Evolutionary conservation across 1,284 basidiomycete genomes (phyloP).

Genomic region (Pseudozyma sp.): DNA sequence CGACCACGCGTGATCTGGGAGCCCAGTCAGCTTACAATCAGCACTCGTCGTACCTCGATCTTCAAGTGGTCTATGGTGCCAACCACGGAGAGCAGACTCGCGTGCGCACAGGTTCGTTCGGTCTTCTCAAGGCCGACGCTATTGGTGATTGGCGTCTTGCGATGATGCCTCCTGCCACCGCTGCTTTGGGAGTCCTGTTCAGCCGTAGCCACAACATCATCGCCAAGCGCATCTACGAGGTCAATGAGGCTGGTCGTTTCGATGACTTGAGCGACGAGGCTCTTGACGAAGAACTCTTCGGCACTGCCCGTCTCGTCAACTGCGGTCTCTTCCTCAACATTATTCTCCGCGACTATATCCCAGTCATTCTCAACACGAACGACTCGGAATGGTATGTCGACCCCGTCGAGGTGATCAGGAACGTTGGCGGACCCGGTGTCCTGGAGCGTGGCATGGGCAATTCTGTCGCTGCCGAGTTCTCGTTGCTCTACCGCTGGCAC

Average conservation of each 20-base stretch:
- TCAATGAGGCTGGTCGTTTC: conserved; percentile 53
- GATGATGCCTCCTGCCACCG: conserved; percentile 79
- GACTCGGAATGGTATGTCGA: conserved; percentile 57
- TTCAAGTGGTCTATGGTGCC: conserved; percentile 77
- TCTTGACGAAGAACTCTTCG: conserved; percentile 60
- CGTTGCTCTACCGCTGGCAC: conserved; percentile 58
- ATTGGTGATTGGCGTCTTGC: conserved; percentile 66
- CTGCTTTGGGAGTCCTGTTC: conserved; percentile 78
- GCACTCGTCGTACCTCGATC: conserved; percentile 80
- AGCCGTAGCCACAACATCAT: conserved; percentile 79
- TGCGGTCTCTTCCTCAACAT: conserved; percentile 52
- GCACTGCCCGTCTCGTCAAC: conserved; percentile 45
- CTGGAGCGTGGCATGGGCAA: conserved; percentile 57
- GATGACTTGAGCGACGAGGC: conserved; percentile 34
- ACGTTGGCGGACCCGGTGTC: conserved; percentile 36
- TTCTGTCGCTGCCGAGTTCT: conserved; percentile 55
- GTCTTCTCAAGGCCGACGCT: conserved; percentile 48
- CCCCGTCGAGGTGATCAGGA: conserved; percentile 50
- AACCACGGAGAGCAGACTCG: conserved; percentile 28
- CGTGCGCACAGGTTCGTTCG: conserved; percentile 32
- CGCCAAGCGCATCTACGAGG: conserved; percentile 76
- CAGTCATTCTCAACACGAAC: conserved; percentile 58
- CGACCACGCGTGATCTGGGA: conserved; percentile 38
- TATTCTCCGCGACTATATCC: conserved; percentile 59
- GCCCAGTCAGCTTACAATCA: conserved; percentile 73